Percentiles rank a stretch among this genome's conserved stretches.
Evolutionary conservation across 192 early-diverging fungal genomes (phyloP).

Genomic region (Backusella tuberculispora): DNA sequence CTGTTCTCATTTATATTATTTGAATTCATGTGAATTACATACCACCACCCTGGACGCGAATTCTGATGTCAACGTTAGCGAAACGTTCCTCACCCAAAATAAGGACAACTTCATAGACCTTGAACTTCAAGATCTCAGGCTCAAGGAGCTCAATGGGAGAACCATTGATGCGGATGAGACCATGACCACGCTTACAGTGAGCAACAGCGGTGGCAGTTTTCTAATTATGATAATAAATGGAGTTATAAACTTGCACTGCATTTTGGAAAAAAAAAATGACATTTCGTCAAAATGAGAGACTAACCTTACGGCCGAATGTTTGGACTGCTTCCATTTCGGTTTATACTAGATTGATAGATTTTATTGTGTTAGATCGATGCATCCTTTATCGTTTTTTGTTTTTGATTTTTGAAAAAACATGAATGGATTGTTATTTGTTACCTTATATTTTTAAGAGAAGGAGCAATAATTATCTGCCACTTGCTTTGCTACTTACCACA

Average conservation of each 20-base stretch:
- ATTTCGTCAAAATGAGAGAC: conserved; percentile 14
- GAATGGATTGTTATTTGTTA: background rate
- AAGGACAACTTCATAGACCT: conserved; percentile 98
- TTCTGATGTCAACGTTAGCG: conserved; percentile 94
- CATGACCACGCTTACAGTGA: conserved; percentile 97
- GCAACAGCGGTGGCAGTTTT: conserved; percentile 99
- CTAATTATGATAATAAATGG: conserved; percentile 37
- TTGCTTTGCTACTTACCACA: background rate
- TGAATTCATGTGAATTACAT: background rate
- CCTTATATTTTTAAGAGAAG: conserved; percentile 15
- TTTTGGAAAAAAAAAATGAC: background rate
- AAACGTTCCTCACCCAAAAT: conserved; percentile 97
- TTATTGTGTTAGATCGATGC: background rate
- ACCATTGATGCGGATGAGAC: conserved; percentile 98
- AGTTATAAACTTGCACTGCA: background rate
- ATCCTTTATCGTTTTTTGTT: too few relatives aligned
- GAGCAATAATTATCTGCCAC: conserved; percentile 6
- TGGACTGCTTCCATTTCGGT: conserved; percentile 69
- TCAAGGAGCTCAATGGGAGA: conserved; percentile 94
- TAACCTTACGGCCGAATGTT: conserved; percentile 77
- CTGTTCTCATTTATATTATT: background rate
- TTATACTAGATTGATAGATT: background rate
- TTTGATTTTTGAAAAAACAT: too few relatives aligned
- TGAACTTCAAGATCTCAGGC: conserved; percentile 96
- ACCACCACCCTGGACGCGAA: conserved; percentile 95